A percentile compares a stretch with the other conserved stretches of the same genome.
phyloP scores from a whole-genome alignment of 495 filamentous ascomycete species.

The Penicillium silybi region DNA sequence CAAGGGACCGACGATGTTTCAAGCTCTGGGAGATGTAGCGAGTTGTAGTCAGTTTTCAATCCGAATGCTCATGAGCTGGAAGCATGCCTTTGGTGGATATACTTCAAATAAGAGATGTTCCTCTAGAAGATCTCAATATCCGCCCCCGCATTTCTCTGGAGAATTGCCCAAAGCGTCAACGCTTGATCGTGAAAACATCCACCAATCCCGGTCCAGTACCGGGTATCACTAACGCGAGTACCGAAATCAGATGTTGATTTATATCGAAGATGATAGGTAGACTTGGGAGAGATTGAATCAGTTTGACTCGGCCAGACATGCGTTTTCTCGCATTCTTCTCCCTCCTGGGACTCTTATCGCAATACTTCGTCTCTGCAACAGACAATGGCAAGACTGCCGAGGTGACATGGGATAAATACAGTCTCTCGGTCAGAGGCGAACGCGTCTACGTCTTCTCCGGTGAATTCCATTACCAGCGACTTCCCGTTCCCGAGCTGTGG shows the following conservation, averaged over 20 bases:
- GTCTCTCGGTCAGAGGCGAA: conserved; percentile 53
- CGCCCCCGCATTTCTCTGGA: conserved; percentile 19
- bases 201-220: conserved; percentile 24
- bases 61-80: no score
- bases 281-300: neutral
- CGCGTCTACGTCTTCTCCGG: conserved; percentile 55
- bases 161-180: conserved; percentile 21
- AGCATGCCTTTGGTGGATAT: no score
- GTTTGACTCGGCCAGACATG: conserved; percentile 6
- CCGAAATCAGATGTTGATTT: conserved; percentile 9
- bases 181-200: conserved; percentile 21
- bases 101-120: no score
- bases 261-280: neutral
- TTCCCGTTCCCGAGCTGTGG: conserved; percentile 58
- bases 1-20: no score
- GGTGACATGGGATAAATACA: conserved; percentile 54
- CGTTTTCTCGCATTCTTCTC: conserved; percentile 15
- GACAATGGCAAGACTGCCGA: conserved; percentile 25
- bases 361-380: conserved; percentile 32
- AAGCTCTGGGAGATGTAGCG: no score
- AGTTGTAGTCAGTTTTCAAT: no score
- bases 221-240: conserved; percentile 26
- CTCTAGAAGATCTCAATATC: no score
- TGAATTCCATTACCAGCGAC: conserved; percentile 56
- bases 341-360: conserved; percentile 26